phyloP scores from a whole-genome alignment of 306 rosid species.

The Lathyrus sativus region DNA sequence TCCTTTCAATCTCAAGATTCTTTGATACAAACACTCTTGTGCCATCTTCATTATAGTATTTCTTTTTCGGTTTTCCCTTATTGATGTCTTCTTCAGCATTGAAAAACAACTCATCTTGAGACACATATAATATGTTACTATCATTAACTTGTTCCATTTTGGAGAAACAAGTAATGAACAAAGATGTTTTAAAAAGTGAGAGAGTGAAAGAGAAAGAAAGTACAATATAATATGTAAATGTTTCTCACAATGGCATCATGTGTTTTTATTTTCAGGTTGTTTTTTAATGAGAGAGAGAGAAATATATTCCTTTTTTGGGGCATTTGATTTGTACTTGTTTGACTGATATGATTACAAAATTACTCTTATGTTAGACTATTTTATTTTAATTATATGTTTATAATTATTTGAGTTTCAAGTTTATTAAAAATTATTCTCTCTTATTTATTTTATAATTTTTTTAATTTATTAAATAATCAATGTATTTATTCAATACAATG shows the following conservation, averaged over 20 bases:
- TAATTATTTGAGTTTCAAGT: too few species aligned
- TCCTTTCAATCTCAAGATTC: constrained; percentile 63
- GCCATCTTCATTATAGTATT: constrained; percentile 34
- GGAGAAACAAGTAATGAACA: neutral
- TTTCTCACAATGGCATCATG: constrained; percentile 52
- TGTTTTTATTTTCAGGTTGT: constrained; percentile 15
- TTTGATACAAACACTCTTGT: constrained; percentile 44
- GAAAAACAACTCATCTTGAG: constrained; percentile 38
- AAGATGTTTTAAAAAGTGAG: neutral
- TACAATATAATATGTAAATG: constrained; percentile 32
- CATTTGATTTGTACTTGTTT: neutral
- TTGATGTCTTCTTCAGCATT: constrained; percentile 31
- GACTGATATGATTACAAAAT: neutral
- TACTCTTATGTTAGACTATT: neutral
- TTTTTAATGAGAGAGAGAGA: constrained; percentile 23
- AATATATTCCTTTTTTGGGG: constrained; percentile 12
- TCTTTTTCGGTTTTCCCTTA: constrained; percentile 42
- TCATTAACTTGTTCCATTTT: constrained; percentile 44
- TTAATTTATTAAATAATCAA: too few species aligned
- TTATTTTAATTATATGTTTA: too few species aligned
- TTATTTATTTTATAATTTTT: too few species aligned
- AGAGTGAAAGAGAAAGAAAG: neutral
- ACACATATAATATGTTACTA: constrained; percentile 38
- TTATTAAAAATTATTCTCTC: too few species aligned
- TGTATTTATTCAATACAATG: too few species aligned